Conservation (phyloP, 805 yeast genomes). For the Metschnikowia matae region DNA sequence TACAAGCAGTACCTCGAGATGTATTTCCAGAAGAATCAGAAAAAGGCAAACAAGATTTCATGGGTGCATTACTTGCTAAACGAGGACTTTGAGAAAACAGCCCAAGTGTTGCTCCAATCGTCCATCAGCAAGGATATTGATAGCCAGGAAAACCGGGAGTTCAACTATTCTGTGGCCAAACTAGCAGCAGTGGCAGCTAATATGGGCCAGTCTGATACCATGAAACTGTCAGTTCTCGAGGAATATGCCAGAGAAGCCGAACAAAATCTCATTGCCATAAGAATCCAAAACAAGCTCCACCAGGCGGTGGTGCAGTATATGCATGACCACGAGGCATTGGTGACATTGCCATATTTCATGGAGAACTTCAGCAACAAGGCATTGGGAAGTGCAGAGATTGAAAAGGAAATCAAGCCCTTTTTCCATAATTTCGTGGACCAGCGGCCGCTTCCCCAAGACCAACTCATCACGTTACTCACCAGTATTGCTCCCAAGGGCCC, state of each 20-base stretch:
- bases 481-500: conserved; percentile 33
- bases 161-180: conserved; percentile 70
- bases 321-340: conserved; percentile 22
- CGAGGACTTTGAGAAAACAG: conserved; percentile 48
- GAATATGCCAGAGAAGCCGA: conserved; percentile 38
- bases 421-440: conserved; percentile 31
- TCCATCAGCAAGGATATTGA: conserved; percentile 36
- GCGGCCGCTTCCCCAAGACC: conserved; percentile 38
- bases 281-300: conserved; percentile 44
- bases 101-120: conserved; percentile 42
- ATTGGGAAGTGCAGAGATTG: conserved; percentile 3
- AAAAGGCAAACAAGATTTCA: conserved; percentile 49
- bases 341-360: conserved; percentile 26
- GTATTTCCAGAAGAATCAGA: conserved; percentile 45
- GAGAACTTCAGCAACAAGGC: conserved; percentile 16
- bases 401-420: conserved; percentile 19
- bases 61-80: conserved; percentile 69
- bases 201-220: neutral
- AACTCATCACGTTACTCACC: conserved; percentile 51
- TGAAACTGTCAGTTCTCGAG: conserved; percentile 5
- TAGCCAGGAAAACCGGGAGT: conserved; percentile 42
- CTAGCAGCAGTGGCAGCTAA: conserved; percentile 50
- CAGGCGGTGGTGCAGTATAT: conserved; percentile 21
- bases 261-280: conserved; percentile 42
- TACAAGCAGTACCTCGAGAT: conserved; percentile 45